Evolutionary conservation across 1,284 basidiomycete genomes (phyloP).

Genomic region (Ceratobasidium sp.): DNA sequence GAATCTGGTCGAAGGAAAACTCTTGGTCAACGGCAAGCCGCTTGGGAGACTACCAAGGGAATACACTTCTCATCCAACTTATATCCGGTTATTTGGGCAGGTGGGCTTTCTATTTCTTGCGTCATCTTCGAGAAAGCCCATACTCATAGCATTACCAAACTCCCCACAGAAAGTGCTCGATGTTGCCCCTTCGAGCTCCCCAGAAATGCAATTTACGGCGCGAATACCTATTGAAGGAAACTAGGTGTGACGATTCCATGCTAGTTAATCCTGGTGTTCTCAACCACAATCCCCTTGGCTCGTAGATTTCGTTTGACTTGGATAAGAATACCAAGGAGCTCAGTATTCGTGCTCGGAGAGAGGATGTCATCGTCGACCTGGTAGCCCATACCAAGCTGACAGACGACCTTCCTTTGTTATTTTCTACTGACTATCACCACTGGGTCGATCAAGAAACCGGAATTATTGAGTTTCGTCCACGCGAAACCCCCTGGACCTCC

Average conservation of each 20-base stretch:
- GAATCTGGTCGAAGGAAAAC: constrained; percentile 32
- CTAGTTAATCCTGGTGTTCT: no score
- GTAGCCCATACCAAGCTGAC: background rate
- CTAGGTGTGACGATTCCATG: no score
- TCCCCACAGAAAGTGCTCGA: constrained; percentile 11
- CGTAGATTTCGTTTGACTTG: constrained; percentile 15
- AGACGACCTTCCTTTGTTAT: constrained; percentile 9
- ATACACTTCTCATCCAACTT: constrained; percentile 39
- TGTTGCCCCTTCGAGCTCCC: constrained; percentile 8
- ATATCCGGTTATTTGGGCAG: constrained; percentile 41
- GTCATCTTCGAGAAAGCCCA: background rate
- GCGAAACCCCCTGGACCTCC: background rate
- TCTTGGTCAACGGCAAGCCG: constrained; percentile 44
- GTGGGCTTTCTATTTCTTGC: constrained; percentile 18
- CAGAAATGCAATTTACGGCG: constrained; percentile 1
- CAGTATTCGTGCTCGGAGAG: background rate
- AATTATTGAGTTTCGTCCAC: constrained; percentile 14
- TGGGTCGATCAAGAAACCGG: background rate
- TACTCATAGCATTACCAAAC: constrained; percentile 54
- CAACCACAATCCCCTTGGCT: background rate
- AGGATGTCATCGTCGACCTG: background rate
- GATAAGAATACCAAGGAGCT: background rate
- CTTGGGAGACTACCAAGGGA: constrained; percentile 38
- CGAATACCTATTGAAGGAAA: background rate
- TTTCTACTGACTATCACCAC: constrained; percentile 20